phyloP scores from a whole-genome alignment of 2,329 filamentous ascomycete species.

The Monilinia vaccinii-corymbosi region DNA sequence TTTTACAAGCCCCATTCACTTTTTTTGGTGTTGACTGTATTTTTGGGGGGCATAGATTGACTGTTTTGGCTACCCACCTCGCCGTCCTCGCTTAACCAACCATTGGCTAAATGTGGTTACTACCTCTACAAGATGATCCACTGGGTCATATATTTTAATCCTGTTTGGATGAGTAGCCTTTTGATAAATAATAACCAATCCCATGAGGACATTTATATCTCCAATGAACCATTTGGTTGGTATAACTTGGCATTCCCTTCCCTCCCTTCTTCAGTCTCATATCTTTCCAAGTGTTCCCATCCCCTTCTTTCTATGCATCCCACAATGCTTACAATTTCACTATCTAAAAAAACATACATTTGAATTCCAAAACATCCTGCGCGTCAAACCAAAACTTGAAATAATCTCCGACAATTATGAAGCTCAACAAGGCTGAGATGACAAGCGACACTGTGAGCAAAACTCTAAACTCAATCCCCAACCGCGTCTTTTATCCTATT shows the following conservation, averaged over 20 bases:
- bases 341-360: fast-evolving
- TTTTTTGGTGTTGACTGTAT: background rate
- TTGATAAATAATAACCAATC: background rate
- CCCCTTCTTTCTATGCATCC: background rate
- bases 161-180: background rate
- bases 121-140: background rate
- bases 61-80: background rate
- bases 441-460: background rate
- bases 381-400: background rate
- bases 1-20: background rate
- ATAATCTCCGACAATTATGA: background rate
- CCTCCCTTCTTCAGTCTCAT: background rate
- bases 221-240: background rate
- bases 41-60: background rate
- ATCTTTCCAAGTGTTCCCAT: background rate
- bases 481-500: background rate
- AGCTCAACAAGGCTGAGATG: background rate
- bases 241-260: background rate
- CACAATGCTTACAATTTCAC: background rate
- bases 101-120: background rate
- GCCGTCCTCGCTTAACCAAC: background rate
- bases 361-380: background rate
- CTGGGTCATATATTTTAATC: fast-evolving
- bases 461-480: background rate
- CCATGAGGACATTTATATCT: background rate